Evolutionary conservation across 1,284 basidiomycete genomes (phyloP).

Genomic region (Moesziomyces globuligerus): DNA sequence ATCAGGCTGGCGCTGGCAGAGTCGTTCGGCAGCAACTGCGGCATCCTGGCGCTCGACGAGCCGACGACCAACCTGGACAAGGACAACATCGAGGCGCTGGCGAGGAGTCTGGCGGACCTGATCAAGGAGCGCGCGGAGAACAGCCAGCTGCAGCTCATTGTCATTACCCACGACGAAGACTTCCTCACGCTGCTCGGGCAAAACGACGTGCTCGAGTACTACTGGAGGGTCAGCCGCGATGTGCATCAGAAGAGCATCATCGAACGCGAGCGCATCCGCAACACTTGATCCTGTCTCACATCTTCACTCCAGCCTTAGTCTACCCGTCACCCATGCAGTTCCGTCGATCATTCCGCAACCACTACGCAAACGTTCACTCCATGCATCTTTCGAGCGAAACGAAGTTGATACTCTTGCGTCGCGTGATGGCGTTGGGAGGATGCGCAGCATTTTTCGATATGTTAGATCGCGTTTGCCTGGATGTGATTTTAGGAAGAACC

Average conservation of each 20-base stretch:
- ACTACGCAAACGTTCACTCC: no score
- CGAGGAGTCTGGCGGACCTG: slow-evolving; percentile 83
- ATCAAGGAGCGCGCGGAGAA: slow-evolving; percentile 70
- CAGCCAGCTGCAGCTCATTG: slow-evolving; percentile 94
- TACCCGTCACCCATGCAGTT: no score
- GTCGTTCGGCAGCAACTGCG: slow-evolving; percentile 96
- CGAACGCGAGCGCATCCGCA: slow-evolving; percentile 46
- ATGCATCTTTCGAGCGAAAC: background rate
- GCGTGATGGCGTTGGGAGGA: no score
- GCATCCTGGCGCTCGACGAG: slow-evolving; percentile 96
- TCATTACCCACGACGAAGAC: slow-evolving; percentile 74
- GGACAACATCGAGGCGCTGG: slow-evolving; percentile 95
- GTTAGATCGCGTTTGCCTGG: background rate
- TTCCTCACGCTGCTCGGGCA: slow-evolving; percentile 59
- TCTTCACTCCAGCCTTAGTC: background rate
- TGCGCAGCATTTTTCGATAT: no score
- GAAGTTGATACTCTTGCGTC: no score
- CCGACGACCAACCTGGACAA: slow-evolving; percentile 97
- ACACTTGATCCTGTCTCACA: slow-evolving; percentile 4
- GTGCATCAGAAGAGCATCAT: slow-evolving; percentile 55
- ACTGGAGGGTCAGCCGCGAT: slow-evolving; percentile 64
- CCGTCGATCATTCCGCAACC: background rate
- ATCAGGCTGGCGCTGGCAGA: slow-evolving; percentile 97
- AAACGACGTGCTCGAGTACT: slow-evolving; percentile 60
- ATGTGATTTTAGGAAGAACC: slow-evolving; percentile 4